A percentile compares a stretch with the other conserved stretches of the same genome.
Evolutionary conservation across 2,329 filamentous ascomycete species (phyloP).

Genomic region (Pyrenophora teres): DNA sequence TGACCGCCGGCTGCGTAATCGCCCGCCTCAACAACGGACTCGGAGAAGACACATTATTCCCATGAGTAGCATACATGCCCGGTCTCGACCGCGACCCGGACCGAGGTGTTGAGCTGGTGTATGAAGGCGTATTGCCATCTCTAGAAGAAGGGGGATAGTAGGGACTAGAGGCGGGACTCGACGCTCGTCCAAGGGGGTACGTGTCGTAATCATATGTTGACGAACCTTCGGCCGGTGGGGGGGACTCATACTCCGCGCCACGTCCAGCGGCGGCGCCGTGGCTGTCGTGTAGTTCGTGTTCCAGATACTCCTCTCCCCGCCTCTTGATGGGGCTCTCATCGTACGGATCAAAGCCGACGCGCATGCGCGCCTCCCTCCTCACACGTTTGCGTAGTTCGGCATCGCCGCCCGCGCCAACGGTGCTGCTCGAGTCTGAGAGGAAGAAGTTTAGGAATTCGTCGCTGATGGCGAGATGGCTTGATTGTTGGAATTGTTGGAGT

Average conservation of each 20-base stretch:
- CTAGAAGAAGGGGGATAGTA: neutral
- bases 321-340: conserved; percentile 71
- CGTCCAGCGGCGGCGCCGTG: neutral
- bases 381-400: conserved; percentile 64
- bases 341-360: conserved; percentile 73
- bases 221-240: conserved; percentile 8
- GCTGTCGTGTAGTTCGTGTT: conserved; percentile 41
- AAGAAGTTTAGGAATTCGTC: conserved; percentile 92
- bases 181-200: conserved; percentile 28
- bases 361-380: conserved; percentile 62
- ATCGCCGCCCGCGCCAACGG: conserved; percentile 68
- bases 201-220: conserved; percentile 37
- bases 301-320: conserved; percentile 68
- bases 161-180: neutral
- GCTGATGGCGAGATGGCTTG: conserved; percentile 83
- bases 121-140: neutral
- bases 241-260: neutral
- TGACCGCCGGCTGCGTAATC: conserved; percentile 37
- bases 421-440: conserved; percentile 66
- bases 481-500: conserved; percentile 89
- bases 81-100: conserved; percentile 24
- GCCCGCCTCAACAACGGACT: conserved; percentile 44
- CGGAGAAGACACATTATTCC: conserved; percentile 27
- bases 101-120: neutral
- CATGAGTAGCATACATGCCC: conserved; percentile 5